Evolutionary conservation across 257 asterid species (phyloP), one percentile per base, ranked within the genome.

Genomic region (Fraxinus anomala): DNA sequence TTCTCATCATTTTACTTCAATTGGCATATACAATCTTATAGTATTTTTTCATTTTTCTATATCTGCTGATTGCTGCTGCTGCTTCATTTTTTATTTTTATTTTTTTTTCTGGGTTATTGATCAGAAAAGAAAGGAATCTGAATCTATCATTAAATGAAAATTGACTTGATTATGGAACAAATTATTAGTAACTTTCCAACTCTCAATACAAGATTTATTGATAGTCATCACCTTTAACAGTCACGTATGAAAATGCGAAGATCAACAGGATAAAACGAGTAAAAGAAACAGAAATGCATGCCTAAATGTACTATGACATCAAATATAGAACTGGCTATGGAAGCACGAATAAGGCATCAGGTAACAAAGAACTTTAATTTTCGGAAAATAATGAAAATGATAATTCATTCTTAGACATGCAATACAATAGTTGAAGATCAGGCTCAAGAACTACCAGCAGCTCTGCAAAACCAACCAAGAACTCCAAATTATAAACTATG

Each of bases 381-480:
- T 12, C 4, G 16, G 12, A 63, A 63, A 63, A 24, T 26, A 63
- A 63, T 24, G 69, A 63, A 26, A 21, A 59, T 59, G 69, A 63
- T 54, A 54, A 54, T 54, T 17, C 65, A 54, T 54, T 54, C 10
- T 6, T 19, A 6, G 65, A 54, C 11, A 3, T 1, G 5, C 24
- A 54, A 19, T 54, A 54, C 65, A 54, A 54, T 6, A 54, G 19
- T 19, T 17, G 65, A 54, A 54, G 11, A n/a, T 12, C 8, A 73
- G 23, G 33, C 61, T 75, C 36, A 61, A 44, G 10, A 61, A 37
- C 63, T 23, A 28, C 31, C 63, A 69, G 13, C 73, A 69, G 13
- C 73, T 75, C 73, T 73, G 49, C 21, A 28, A 4, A 33, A 24
- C 54, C 63, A 70, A 79, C 49, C 68, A 51, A 24, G 49, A 70